These are phyloP conservation scores for Intubia oerlemansii DNA, from an alignment of 2,329 filamentous ascomycete species.

Conservation along the genomic window DNA sequence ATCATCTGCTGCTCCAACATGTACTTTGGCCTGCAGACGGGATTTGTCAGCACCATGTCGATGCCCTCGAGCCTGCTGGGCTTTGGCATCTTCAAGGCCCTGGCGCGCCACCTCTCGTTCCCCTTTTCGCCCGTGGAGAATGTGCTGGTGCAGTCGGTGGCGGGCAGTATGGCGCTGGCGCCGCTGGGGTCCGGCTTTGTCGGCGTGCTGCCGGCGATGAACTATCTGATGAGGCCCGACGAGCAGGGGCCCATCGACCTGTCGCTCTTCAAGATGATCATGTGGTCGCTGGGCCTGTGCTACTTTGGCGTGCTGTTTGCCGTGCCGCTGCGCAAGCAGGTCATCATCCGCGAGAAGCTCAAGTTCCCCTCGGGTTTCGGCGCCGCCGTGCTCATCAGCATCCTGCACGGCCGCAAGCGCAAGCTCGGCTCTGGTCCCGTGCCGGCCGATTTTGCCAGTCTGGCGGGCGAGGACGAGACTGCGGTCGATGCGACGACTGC, in stretches of 20 bases:
- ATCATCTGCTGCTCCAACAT: constrained; percentile 94
- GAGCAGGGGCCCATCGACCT: constrained; percentile 62
- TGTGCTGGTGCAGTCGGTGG: constrained; percentile 88
- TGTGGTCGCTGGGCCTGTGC: constrained; percentile 85
- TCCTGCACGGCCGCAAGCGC: constrained; percentile 44
- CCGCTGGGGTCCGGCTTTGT: constrained; percentile 90
- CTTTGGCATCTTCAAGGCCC: constrained; percentile 74
- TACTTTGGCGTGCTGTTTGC: constrained; percentile 96
- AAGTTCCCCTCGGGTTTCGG: constrained; percentile 93
- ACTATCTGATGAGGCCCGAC: constrained; percentile 56
- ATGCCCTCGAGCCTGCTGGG: constrained; percentile 92
- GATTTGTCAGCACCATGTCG: constrained; percentile 56
- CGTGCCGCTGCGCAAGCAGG: constrained; percentile 57
- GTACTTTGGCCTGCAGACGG: constrained; percentile 63
- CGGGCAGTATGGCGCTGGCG: constrained; percentile 91
- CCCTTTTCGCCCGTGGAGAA: constrained; percentile 94
- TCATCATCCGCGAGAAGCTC: constrained; percentile 79
- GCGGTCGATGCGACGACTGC: neutral
- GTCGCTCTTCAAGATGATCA: constrained; percentile 52
- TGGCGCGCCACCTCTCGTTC: constrained; percentile 49
- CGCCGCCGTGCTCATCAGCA: constrained; percentile 78
- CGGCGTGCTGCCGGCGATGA: constrained; percentile 81
- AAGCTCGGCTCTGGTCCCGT: constrained; percentile 3
- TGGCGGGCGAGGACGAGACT: constrained; percentile 7
- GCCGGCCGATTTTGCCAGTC: constrained; percentile 11